Conservation (phyloP, 2,329 filamentous ascomycete species). For the Fusarium sp. region DNA sequence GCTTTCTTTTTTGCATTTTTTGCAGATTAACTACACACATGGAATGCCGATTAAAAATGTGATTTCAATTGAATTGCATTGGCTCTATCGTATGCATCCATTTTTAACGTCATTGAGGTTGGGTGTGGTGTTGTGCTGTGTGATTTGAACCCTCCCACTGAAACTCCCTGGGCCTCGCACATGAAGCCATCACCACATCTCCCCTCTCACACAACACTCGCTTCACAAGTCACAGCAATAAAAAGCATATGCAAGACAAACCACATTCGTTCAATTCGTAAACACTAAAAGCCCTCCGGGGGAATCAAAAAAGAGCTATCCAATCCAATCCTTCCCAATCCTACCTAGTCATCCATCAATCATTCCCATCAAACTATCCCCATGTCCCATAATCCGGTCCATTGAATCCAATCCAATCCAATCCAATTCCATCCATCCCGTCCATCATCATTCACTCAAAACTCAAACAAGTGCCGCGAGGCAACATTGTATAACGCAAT, state of each 20-base stretch:
- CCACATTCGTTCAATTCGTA: constrained; percentile 37
- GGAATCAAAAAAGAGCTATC: constrained; percentile 35
- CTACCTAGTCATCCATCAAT: background rate
- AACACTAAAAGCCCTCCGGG: constrained; percentile 33
- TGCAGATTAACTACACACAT: rapidly evolving
- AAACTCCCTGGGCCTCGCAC: background rate
- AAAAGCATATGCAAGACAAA: background rate
- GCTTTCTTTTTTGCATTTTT: constrained; percentile 51
- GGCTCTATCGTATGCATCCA: rapidly evolving
- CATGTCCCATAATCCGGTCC: background rate
- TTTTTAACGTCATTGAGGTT: background rate
- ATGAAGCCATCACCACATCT: constrained; percentile 24
- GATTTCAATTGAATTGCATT: background rate
- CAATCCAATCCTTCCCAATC: constrained; percentile 8
- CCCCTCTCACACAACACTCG: background rate
- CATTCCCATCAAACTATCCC: background rate
- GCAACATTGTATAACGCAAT: constrained; percentile 58
- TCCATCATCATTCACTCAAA: constrained; percentile 31
- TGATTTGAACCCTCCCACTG: constrained; percentile 14
- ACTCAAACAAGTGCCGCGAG: constrained; percentile 59
- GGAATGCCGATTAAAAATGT: background rate
- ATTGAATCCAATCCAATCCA: background rate
- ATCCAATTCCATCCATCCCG: background rate
- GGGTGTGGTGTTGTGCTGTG: background rate
- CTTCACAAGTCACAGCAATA: background rate